A percentile compares a stretch with the other conserved stretches of the same genome.
Evolutionary conservation across 208 protist species (phyloP).

Genomic region (Leishmania aethiopica): DNA sequence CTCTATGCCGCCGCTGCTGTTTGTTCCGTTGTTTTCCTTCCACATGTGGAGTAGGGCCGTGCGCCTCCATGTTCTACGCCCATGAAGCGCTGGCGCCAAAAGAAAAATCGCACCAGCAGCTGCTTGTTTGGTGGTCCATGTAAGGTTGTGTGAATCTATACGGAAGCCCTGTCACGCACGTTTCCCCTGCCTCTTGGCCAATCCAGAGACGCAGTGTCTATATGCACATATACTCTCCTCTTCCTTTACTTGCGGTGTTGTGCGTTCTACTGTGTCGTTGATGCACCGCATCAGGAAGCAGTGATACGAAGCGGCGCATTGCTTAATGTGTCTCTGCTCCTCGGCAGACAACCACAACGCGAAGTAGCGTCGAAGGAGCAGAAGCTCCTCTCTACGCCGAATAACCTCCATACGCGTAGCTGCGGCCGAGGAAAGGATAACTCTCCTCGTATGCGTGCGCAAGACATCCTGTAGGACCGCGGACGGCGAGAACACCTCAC

Average conservation of each 20-base stretch:
- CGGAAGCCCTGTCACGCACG: neutral
- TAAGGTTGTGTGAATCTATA: constrained; percentile 4
- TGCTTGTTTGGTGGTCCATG: neutral
- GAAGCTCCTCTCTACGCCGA: constrained; percentile 1
- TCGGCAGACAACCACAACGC: constrained; percentile 13
- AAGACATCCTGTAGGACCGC: neutral
- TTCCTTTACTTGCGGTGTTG: neutral
- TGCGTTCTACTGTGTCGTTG: constrained; percentile 7
- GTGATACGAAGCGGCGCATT: constrained; percentile 27
- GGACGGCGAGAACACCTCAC: neutral
- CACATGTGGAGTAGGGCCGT: neutral
- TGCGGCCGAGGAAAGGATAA: neutral
- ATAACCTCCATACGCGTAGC: neutral
- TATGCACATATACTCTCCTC: neutral
- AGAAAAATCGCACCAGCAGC: neutral
- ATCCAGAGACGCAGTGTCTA: neutral
- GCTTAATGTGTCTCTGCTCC: constrained; percentile 19
- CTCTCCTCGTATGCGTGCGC: neutral
- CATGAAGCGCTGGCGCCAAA: neutral
- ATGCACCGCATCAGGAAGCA: constrained; percentile 26
- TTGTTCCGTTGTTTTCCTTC: neutral
- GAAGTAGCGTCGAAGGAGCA: constrained; percentile 21
- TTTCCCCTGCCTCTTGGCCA: neutral
- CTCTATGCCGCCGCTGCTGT: neutral
- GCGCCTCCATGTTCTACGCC: neutral